Conservation (phyloP, 495 filamentous ascomycete genomes). For the Trichoderma virens region DNA sequence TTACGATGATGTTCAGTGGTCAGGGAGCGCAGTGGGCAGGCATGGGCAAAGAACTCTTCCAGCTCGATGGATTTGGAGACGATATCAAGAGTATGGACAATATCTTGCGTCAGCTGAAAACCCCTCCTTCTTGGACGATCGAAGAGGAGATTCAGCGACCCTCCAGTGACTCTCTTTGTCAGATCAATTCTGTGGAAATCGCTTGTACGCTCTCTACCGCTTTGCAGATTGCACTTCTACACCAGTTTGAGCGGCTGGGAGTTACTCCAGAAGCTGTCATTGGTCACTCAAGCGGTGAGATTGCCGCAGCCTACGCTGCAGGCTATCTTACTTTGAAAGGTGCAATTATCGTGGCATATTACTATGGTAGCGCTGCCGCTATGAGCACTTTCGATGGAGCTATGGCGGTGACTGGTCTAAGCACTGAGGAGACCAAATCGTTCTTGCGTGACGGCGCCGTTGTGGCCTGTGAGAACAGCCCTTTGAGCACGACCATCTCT, state of each 20-base stretch:
- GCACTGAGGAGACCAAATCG: conserved; percentile 15
- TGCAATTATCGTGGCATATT: conserved; percentile 20
- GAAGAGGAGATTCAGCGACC: conserved; percentile 34
- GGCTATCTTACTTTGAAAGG: conserved; percentile 17
- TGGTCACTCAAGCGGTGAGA: conserved; percentile 31
- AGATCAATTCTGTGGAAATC: conserved; percentile 19
- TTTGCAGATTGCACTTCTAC: conserved; percentile 38
- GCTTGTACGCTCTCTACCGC: conserved; percentile 34
- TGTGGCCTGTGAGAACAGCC: conserved; percentile 23
- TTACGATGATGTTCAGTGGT: conserved; percentile 15
- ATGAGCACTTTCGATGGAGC: conserved; percentile 17
- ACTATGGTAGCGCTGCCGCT: conserved; percentile 18
- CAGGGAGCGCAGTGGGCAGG: conserved; percentile 18
- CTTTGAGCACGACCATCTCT: conserved; percentile 40
- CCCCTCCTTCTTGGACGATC: conserved; percentile 5
- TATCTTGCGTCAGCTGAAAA: neutral
- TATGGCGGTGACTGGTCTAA: conserved; percentile 28
- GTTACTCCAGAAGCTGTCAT: conserved; percentile 31
- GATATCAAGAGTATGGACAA: conserved; percentile 6
- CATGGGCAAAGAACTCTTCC: conserved; percentile 14
- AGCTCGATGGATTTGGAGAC: neutral
- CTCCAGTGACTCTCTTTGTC: conserved; percentile 36
- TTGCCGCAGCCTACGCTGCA: conserved; percentile 27
- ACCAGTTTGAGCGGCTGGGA: conserved; percentile 35
- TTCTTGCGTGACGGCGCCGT: conserved; percentile 19